phyloP scores from a whole-genome alignment of 805 yeast genomes.

The Yamadazyma olivae region DNA sequence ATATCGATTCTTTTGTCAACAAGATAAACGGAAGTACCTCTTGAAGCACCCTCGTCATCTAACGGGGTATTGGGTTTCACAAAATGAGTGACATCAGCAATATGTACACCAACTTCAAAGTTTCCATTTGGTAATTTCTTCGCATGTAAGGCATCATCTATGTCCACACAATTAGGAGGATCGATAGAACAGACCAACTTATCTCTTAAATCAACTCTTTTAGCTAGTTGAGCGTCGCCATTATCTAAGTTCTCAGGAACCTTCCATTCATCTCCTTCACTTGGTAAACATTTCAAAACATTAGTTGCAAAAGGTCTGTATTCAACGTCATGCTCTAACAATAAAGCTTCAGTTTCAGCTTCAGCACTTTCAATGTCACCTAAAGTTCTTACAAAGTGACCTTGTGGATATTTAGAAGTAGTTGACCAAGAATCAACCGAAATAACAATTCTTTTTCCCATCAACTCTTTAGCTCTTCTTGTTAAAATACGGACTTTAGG shows the following conservation, averaged over 20 bases:
- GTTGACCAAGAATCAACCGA: conserved; percentile 93
- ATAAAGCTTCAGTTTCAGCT: conserved; percentile 94
- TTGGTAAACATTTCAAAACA: conserved; percentile 88
- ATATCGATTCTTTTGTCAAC: conserved; percentile 98
- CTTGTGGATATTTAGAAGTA: conserved; percentile 81
- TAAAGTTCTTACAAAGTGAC: conserved; percentile 82
- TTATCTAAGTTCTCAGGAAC: conserved; percentile 65
- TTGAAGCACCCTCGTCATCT: conserved; percentile 92
- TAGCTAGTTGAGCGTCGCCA: conserved; percentile 52
- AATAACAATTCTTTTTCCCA: conserved; percentile 88
- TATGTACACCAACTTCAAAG: conserved; percentile 96
- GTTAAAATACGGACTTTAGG: conserved; percentile 88
- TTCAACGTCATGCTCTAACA: conserved; percentile 94
- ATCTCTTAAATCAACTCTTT: conserved; percentile 84
- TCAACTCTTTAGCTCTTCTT: conserved; percentile 74
- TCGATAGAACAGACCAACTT: conserved; percentile 91
- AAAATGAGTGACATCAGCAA: conserved; percentile 97
- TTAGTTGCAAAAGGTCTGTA: conserved; percentile 92
- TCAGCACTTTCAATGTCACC: conserved; percentile 90
- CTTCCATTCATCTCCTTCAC: conserved; percentile 90
- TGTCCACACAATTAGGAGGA: conserved; percentile 98
- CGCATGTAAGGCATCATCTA: conserved; percentile 95
- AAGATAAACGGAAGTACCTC: conserved; percentile 95
- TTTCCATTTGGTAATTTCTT: conserved; percentile 82
- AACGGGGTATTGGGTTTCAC: conserved; percentile 90